Evolutionary conservation across 257 asterid genomes (phyloP).

Genomic region (Ajuga chamaepitys): DNA sequence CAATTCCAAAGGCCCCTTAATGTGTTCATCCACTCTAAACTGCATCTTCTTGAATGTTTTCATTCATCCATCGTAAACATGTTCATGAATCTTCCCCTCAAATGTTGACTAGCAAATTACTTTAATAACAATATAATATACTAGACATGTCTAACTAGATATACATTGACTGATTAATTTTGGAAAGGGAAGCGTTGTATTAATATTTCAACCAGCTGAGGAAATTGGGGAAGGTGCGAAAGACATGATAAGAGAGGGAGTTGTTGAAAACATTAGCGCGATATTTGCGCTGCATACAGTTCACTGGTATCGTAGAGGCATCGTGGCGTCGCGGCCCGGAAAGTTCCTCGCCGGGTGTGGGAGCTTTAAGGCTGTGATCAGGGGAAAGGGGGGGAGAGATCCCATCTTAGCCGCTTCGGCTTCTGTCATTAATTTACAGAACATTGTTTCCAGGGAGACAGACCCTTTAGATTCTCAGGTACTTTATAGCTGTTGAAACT

Average conservation of each 20-base stretch:
- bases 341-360: conserved; percentile 48
- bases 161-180: not conserved
- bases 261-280: conserved; percentile 32
- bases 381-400: conserved; percentile 33
- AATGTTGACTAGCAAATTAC: too few relatives aligned
- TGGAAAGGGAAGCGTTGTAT: conserved; percentile 37
- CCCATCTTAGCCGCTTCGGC: conserved; percentile 50
- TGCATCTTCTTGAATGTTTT: too few relatives aligned
- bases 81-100: too few relatives aligned
- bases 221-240: conserved; percentile 46
- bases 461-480: conserved; percentile 56
- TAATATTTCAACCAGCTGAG: conserved; percentile 64
- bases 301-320: conserved; percentile 22
- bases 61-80: too few relatives aligned
- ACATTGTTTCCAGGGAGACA: conserved; percentile 45
- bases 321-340: conserved; percentile 40
- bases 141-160: too few relatives aligned
- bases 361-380: conserved; percentile 38
- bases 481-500: not conserved
- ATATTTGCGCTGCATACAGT: conserved; percentile 38
- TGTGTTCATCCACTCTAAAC: too few relatives aligned
- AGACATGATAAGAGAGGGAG: conserved; percentile 42
- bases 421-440: conserved; percentile 43
- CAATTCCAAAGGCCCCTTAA: too few relatives aligned
- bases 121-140: too few relatives aligned